Base-by-base conservation (phyloP, 2,329 filamentous ascomycete species). In the Fusarium anguioides region DNA sequence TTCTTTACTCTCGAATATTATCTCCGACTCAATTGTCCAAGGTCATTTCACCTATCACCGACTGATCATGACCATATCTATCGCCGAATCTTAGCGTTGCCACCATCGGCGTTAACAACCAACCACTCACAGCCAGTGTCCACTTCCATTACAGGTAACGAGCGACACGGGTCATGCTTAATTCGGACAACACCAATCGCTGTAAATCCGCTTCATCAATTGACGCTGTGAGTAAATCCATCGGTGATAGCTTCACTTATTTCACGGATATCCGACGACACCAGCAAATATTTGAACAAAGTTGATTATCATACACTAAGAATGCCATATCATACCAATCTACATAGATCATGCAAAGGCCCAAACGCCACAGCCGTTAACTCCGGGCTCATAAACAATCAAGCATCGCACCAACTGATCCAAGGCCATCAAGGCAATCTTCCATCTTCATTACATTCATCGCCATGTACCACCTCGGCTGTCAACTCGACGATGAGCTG, bases 401-500 rank as follows among this genome's bases (percentile, higher is more conserved):
- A 63, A 48, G 49, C 27, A 29, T 12, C 31, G 58, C 50, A 58
- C 51, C 53, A 62, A 71, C 70, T 50, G 62, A 71, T 71, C 60
- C 66, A 70, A 65, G 44, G 54, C 69, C 69, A 40, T 56, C 31
- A 44, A 58, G 62, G 58, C 66, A 70, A 65, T 54, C 52, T 33
- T n/a, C 52, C 26, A 26, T 18, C 26, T 24, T 29, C 9, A 29
- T 18, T 15, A 6, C 20, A 31, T 31, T 77, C 66, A 80, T 72
- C 77, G 74, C 68, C 74, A 74, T 46, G 70, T 61, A 52, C 64
- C 73, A 9, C 73, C 73, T 20, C 67, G 62, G 63, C 70, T 78
- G 41, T 78, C 76, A 45, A 74, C 72, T 31, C 76, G 72, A 23
- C 75, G 72, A 39, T 76, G 76, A 18, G 58, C 62, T 29, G 67